Conservation (phyloP, 2,329 filamentous ascomycete species). For the Emmonsiellopsis sp. region DNA sequence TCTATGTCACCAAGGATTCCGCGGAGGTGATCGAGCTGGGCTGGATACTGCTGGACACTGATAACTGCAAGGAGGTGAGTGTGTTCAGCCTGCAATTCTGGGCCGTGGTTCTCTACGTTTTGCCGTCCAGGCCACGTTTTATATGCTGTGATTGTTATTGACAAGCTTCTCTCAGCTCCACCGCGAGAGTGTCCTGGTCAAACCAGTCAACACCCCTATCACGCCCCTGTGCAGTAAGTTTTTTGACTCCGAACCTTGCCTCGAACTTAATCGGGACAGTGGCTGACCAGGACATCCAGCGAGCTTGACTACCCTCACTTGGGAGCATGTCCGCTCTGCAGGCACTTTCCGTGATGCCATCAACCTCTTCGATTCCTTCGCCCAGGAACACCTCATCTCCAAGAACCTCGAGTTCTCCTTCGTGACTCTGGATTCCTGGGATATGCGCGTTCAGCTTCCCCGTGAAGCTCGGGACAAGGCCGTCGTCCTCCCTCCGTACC, state of each 20-base stretch:
- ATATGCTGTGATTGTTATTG: not conserved
- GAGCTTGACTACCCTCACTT: conserved; percentile 92
- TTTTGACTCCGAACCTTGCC: conserved; percentile 11
- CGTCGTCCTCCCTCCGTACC: conserved; percentile 88
- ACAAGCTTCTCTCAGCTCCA: conserved; percentile 54
- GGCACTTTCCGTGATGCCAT: conserved; percentile 96
- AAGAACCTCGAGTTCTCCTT: conserved; percentile 97
- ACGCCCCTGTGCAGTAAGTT: conserved; percentile 96
- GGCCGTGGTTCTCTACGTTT: not conserved
- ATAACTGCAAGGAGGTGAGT: conserved; percentile 82
- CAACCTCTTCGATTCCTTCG: conserved; percentile 88
- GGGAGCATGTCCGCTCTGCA: conserved; percentile 97
- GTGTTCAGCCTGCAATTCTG: conserved; percentile 6
- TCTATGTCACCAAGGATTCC: conserved; percentile 98
- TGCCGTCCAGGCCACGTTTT: not conserved
- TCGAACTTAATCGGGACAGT: not conserved
- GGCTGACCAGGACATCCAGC: conserved; percentile 43
- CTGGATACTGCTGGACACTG: conserved; percentile 91
- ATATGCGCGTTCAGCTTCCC: conserved; percentile 92
- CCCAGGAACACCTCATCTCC: conserved; percentile 77
- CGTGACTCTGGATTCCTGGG: conserved; percentile 96
- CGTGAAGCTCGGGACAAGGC: conserved; percentile 97
- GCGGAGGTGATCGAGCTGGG: conserved; percentile 98
- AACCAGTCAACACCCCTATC: conserved; percentile 97
- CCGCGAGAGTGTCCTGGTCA: conserved; percentile 92